Evolutionary conservation across 2,329 filamentous ascomycete genomes (phyloP), one percentile per base, ranked within the genome.

Genomic region (Xylaria sp.): DNA sequence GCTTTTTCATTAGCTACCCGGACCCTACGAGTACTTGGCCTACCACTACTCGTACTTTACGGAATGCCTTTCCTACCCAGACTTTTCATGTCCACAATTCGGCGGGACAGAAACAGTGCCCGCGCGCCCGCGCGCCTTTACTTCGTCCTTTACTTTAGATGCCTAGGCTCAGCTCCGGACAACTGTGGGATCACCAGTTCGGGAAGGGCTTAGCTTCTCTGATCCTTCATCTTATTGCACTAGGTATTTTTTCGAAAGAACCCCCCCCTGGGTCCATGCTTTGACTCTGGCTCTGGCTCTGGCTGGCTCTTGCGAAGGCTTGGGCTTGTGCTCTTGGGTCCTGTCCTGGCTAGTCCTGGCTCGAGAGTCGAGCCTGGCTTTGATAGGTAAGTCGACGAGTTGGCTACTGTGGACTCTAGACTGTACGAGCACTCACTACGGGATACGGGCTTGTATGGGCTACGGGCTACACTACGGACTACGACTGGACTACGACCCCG

Each of bases 1-100:
- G 65, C 67, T 67, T 69, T 69, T 63, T 64, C 65, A 63, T 56
- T 30, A 11, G 35, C 52, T 57, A 37, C 16, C 42, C 13, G 5
- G 34, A 5, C 23, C 23, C 23, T 30, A 30, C 23, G 1, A 16
- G 16, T 16, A 16, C 16, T 16, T 16, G 16, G 4, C 23, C 23
- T 30, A 30, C 5, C 23, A 30, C 23, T 30, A 30, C 23, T 30
- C 16, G 16, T 16, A 16, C 16, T 16, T 1, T 30, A 30, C 23
- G 23, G 16, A 9, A 16, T 16, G 16, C 16, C 16, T 30, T 9
- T 9, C 37, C 13, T 50, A 18, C 53, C 37, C 37, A 42, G 37
- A 42, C 37, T 42, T 61, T 60, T 62, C 57, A 60, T 60, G 7
- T 55, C 64, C 61, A 63, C 47, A 51, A 52, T 59, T 37, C 30